Base-by-base conservation (phyloP, 371 early-diverging fungal genomes). In the Apophysomyces ossiformis region DNA sequence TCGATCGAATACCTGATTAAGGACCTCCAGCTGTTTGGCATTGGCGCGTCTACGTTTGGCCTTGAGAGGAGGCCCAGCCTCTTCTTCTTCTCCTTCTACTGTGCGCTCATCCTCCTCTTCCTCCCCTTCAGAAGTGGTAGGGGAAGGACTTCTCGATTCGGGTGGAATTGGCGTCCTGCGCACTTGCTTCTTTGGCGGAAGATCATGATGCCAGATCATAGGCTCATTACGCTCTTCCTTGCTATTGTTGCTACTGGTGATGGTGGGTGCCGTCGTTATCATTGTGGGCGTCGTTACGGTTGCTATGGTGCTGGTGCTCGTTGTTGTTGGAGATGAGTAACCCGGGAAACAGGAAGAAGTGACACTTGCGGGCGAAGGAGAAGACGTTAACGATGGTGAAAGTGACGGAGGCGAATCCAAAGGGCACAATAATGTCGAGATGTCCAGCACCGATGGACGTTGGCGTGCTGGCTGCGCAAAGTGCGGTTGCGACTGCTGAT, bases 1-100 rank as follows among this genome's bases (percentile, higher is more conserved):
- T 18, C 83, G 83, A 47, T 88, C 87, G 41, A 87, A 67, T 9
- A 91, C 81, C 57, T 83, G 79, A 37, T 84, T 81, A 21, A 87
- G 46, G 0, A 90, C 81, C 66, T 89, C 83, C 15, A 85, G 46
- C 56, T 86, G 81, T 50, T 78, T 76, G 50, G 84, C 78, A 65
- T 81, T 79, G 43, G 85, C 80, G 67, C 85, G 72, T 72, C 81
- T 75, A 38, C 82, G 76, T 57, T 84, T 84, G 16, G 85, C 78
- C 65, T 84, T 84, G 16, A 82, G 60, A 5, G 69, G 64, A 41
- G 64, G 71, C 43, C 46, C 46, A 45, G 61, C 58, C 50, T 39
- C 37, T 41, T 60, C 44, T 32, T 21, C 47, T 4, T 21, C 47
- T 41, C 41, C 41, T 13, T 41, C 41, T 4, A 11, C 18, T 44